These are phyloP conservation scores for Begonia loranthoides DNA, from an alignment of 306 rosid genomes.

Conservation along the genomic window DNA sequence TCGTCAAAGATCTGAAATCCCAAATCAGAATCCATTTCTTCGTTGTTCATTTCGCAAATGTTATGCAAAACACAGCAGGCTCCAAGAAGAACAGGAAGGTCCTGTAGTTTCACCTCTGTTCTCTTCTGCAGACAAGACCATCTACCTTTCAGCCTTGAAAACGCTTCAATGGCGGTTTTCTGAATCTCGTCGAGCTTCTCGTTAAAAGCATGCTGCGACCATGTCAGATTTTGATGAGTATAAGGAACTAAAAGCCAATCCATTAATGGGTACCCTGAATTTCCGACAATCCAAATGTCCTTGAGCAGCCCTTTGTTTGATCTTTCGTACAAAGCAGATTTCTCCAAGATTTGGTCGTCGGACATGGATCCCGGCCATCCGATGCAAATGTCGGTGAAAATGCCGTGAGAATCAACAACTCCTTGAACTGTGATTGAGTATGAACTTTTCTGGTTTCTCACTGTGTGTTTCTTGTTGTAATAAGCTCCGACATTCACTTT, in stretches of 20 bases:
- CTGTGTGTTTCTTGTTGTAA: conserved; percentile 69
- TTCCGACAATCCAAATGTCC: conserved; percentile 65
- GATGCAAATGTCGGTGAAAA: conserved; percentile 54
- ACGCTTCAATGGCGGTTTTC: conserved; percentile 39
- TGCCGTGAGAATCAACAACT: conserved; percentile 46
- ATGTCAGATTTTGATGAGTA: conserved; percentile 45
- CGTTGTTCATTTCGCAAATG: no score
- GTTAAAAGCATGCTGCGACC: conserved; percentile 69
- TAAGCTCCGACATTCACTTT: conserved; percentile 71
- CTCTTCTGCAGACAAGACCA: conserved; percentile 88
- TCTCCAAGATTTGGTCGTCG: conserved; percentile 55
- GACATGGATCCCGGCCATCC: conserved; percentile 77
- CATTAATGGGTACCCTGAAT: conserved; percentile 45
- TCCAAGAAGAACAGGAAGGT: conserved; percentile 63
- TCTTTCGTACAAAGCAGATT: conserved; percentile 42
- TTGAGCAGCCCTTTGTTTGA: conserved; percentile 35
- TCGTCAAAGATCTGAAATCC: no score
- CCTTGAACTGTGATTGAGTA: conserved; percentile 76
- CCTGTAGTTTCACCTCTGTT: conserved; percentile 66
- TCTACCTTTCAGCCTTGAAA: conserved; percentile 51
- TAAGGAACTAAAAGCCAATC: conserved; percentile 75
- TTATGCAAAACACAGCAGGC: no score
- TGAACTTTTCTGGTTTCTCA: conserved; percentile 63
- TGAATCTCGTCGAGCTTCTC: conserved; percentile 43
- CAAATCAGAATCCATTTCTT: no score